Conservation (phyloP, 2,329 filamentous ascomycete genomes). For the Phyllosticta ampelicida region DNA sequence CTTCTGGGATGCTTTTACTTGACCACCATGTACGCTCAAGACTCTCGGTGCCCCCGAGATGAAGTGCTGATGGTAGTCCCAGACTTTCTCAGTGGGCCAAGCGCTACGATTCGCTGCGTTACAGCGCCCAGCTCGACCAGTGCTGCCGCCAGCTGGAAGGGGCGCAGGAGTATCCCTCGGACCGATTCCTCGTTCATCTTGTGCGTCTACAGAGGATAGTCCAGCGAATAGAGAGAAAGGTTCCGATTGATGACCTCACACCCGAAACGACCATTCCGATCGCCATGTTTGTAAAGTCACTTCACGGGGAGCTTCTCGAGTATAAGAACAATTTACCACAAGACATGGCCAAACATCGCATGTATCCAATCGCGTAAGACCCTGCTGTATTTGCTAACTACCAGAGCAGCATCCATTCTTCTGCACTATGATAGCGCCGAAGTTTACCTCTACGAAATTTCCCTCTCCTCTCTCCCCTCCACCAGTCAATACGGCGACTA, state of each 20-base stretch:
- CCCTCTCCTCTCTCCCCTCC: conserved; percentile 1
- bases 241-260: conserved; percentile 8
- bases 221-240: conserved; percentile 10
- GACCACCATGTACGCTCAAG: conserved; percentile 21
- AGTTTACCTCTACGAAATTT: conserved; percentile 11
- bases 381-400: neutral
- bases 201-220: conserved; percentile 10
- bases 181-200: conserved; percentile 10
- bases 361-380: neutral
- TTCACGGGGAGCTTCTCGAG: conserved; percentile 5
- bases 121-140: conserved; percentile 8
- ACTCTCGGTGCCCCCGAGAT: neutral
- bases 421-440: conserved; percentile 10
- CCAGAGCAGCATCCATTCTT: neutral
- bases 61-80: neutral
- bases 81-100: conserved; percentile 9
- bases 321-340: conserved; percentile 3
- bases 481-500: conserved; percentile 8
- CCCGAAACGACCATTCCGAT: conserved; percentile 6
- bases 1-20: conserved; percentile 33
- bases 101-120: conserved; percentile 8
- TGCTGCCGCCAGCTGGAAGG: conserved; percentile 6
- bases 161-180: conserved; percentile 8
- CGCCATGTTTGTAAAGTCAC: conserved; percentile 9
- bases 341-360: conserved; percentile 7